A percentile compares a stretch with the other conserved stretches of the same genome.
Conservation (phyloP, 495 filamentous ascomycete species). For the Pyrenopolyporus hunteri region DNA sequence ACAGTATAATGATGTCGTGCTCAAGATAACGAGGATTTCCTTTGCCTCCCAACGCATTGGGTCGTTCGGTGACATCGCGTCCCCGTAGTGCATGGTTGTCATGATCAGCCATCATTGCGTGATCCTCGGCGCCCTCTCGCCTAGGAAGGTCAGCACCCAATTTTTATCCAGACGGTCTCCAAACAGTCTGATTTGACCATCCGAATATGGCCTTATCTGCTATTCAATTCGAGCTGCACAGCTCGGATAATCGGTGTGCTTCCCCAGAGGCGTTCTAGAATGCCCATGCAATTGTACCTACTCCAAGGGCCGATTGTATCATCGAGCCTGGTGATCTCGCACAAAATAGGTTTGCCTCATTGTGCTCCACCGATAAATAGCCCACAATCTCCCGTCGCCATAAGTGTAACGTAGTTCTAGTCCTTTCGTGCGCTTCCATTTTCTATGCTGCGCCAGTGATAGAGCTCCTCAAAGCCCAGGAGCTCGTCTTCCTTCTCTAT, state of each 20-base stretch:
- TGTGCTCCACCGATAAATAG: background rate
- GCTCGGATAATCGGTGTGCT: background rate
- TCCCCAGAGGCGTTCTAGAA: background rate
- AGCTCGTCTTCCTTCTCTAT: background rate
- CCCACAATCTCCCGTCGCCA: background rate
- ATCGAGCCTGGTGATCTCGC: conserved; percentile 17
- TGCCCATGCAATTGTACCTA: background rate
- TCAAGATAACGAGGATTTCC: background rate
- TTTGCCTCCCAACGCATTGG: conserved; percentile 8
- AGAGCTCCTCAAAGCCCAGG: background rate
- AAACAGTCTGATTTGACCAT: background rate
- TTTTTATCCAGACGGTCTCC: conserved; percentile 5
- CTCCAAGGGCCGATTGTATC: conserved; percentile 20
- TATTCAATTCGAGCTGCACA: background rate
- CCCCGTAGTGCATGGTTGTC: conserved; percentile 25
- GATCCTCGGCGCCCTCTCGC: conserved; percentile 32
- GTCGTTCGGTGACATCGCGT: conserved; percentile 24
- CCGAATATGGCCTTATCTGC: conserved; percentile 3
- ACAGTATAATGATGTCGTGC: background rate
- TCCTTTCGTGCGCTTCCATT: background rate
- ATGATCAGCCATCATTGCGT: conserved; percentile 31
- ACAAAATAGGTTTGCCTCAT: background rate
- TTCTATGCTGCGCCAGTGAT: background rate
- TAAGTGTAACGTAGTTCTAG: background rate
- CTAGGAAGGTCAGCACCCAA: conserved; percentile 24